Conservation (phyloP, 345 rosid species). For the Diplotaxis tenuifolia region DNA sequence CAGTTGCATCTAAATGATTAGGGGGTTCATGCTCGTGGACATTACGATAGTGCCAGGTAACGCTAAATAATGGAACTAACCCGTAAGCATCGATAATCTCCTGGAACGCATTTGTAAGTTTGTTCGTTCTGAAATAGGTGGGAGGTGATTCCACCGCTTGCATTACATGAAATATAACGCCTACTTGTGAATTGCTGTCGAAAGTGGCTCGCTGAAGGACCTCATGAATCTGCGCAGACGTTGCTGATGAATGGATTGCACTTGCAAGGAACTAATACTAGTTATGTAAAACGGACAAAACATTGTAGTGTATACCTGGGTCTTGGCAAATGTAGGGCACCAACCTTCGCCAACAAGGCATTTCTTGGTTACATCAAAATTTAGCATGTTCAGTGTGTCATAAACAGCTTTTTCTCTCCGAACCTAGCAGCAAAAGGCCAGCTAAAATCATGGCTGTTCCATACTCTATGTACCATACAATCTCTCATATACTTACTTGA, state of each 20-base stretch:
- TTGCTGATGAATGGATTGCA: conserved; percentile 15
- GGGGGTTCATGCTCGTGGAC: not conserved
- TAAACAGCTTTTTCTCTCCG: conserved; percentile 88
- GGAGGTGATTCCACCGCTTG: conserved; percentile 88
- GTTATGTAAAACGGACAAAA: conserved; percentile 11
- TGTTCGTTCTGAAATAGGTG: conserved; percentile 85
- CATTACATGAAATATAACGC: conserved; percentile 90
- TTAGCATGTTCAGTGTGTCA: conserved; percentile 88
- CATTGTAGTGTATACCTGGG: conserved; percentile 54
- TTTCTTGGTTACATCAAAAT: conserved; percentile 95
- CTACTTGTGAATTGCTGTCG: conserved; percentile 92
- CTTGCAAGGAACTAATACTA: conserved; percentile 20
- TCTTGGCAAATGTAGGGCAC: conserved; percentile 91
- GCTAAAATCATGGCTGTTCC: conserved; percentile 21
- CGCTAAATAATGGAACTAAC: conserved; percentile 46
- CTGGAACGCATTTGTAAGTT: conserved; percentile 84
- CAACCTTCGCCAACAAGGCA: conserved; percentile 99
- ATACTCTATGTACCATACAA: conserved; percentile 5
- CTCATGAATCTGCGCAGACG: conserved; percentile 77
- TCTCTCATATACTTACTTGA: conserved; percentile 10
- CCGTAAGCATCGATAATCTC: conserved; percentile 99
- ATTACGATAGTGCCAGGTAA: conserved; percentile 6
- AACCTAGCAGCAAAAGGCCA: conserved; percentile 50
- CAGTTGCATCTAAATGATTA: conserved; percentile 13
- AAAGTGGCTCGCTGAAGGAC: conserved; percentile 85